Evolutionary conservation across 2,329 filamentous ascomycete genomes (phyloP), one percentile per base, ranked within the genome.

Genomic region (Trichoderma lentiforme): DNA sequence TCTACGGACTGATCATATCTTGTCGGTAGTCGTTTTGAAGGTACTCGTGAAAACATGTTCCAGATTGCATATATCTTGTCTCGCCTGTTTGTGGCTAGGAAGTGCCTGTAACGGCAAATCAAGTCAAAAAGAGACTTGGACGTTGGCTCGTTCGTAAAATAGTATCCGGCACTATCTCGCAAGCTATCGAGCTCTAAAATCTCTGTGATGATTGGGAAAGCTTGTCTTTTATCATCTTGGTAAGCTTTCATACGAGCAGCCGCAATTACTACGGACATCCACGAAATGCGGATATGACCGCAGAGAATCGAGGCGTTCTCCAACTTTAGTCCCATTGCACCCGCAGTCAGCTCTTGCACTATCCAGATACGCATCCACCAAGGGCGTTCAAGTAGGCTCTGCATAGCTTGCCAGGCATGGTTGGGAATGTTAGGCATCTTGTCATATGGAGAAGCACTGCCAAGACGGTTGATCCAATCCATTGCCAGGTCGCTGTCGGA

Each of bases 291-390:
- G 26, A 6, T 15, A 3, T 6, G 8, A 24, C 64, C 64, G 64
- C 64, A 67, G 21, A 57, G 2, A 6, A 67, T 39, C 1, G 21
- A 36, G 2, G 34, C 64, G 7, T 36, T 39, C 3, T 28, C 24
- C 21, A 67, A 18, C 24, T 67, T 58, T 4, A 4, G 57, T 3
- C 51, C 51, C 64, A 36, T 36, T n/a, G 64, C 64, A 2, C 64
- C 64, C 6, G 28, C 57, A 6, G 51, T 36, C 6, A 67, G 51
- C 3, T 67, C 64, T 39, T 57, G 64, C 0, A 67, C 64, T 28
- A 67, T 67, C 64, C 64, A 67, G 30, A 67, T 67, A 8, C 64
- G 64, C 26, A 21, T 57, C 64, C 64, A 67, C 64, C 64, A 67
- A 14, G 64, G 64, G 21, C 64, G 64, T 15, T 57, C 51, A 8